Evolutionary conservation across 352 stramenopile species (phyloP).

Genomic region (Halophytophthora batemanensis): DNA sequence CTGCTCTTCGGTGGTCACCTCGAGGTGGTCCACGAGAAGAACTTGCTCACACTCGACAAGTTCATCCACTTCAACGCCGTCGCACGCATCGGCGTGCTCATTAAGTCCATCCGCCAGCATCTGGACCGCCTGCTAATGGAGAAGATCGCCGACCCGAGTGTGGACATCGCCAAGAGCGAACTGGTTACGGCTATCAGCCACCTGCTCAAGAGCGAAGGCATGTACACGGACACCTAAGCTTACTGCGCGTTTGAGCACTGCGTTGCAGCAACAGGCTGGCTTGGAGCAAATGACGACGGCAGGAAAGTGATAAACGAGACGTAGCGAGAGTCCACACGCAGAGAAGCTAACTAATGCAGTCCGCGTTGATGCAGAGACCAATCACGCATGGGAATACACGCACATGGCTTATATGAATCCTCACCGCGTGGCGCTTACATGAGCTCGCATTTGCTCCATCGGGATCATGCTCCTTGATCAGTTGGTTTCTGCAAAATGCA

Average conservation of each 20-base stretch:
- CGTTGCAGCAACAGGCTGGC: no score
- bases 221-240: slow-evolving; percentile 34
- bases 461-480: no score
- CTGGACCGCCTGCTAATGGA: slow-evolving; percentile 92
- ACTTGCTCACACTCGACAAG: slow-evolving; percentile 74
- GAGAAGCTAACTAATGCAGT: no score
- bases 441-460: no score
- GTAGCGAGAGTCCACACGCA: no score
- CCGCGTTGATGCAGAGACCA: no score
- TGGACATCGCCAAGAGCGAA: slow-evolving; percentile 89
- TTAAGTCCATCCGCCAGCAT: slow-evolving; percentile 93
- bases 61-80: slow-evolving; percentile 95
- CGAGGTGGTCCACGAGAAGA: slow-evolving; percentile 91
- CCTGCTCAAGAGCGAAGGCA: slow-evolving; percentile 79
- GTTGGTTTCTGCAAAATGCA: no score
- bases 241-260: not conserved
- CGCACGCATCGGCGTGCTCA: slow-evolving; percentile 93
- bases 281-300: no score
- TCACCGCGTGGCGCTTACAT: no score
- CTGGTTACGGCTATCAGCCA: slow-evolving; percentile 78
- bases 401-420: no score
- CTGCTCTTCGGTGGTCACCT: slow-evolving; percentile 97
- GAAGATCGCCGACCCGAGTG: slow-evolving; percentile 92
- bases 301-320: not conserved
- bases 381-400: no score